Base-by-base conservation (phyloP, 2,329 filamentous ascomycete genomes). In the Xylaria sp. region DNA sequence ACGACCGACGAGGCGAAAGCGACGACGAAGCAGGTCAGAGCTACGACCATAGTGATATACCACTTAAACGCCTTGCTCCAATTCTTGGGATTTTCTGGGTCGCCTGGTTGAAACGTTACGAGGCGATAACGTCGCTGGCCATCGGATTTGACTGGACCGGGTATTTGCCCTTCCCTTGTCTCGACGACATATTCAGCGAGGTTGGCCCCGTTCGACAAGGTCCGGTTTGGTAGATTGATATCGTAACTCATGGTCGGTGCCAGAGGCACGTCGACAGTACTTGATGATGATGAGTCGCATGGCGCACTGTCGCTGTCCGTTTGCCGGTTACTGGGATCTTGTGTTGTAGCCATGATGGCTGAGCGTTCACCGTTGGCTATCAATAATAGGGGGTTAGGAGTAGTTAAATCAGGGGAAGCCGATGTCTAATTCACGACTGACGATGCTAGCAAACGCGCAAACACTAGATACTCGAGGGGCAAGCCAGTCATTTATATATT, bases 11-110 rank as follows among this genome's bases (percentile, higher is more conserved):
- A 92, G 23, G 82, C 81, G 60, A 92, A 87, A 0, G 89, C 88
- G 46, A 92, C 89, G 42, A 91, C 88, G 72, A 92, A 92, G 72
- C 89, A 92, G 1, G 89, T 91, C 21, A 85, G 66, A 1, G 92
- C 90, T 0, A 96, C 92, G 15, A 92, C 87, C 89, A 96, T 92
- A 23, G 92, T 97, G 72, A 87, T 89, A 72, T 89, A 92, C 91
- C 92, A 94, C 77, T 94, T 95, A 75, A 81, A 89, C 1, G 78
- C 80, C 75, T 92, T 92, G 60, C 84, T 87, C 91, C 91, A 95
- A 76, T 94, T 95, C 82, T 94, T 94, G 0, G 92, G 92, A 71
- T 94, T 94, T 67, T 89, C 90, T 0, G 86, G 84, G 73, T 95
- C 92, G 61, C 87, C 79, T 2, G 88, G 83, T 3, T 82, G 84